Evolutionary conservation across 2,329 filamentous ascomycete species (phyloP).

Genomic region (Penicillium sp.): DNA sequence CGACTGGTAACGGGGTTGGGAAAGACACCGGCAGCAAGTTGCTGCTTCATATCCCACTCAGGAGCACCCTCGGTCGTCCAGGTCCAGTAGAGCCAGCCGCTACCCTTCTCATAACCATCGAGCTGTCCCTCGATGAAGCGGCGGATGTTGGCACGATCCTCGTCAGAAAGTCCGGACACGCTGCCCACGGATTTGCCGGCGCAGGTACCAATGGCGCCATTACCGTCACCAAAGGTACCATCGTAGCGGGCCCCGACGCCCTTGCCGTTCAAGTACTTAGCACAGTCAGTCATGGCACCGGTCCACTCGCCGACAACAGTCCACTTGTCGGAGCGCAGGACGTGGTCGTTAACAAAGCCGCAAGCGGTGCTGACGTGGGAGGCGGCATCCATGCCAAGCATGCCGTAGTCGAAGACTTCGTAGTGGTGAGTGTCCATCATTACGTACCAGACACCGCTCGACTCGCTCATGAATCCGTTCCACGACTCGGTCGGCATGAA

Average conservation of each 20-base stretch:
- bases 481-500: constrained; percentile 48
- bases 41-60: constrained; percentile 46
- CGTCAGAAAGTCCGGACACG: constrained; percentile 41
- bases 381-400: constrained; percentile 40
- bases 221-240: constrained; percentile 48
- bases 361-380: constrained; percentile 56
- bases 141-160: constrained; percentile 36
- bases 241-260: constrained; percentile 56
- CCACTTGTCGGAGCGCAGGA: constrained; percentile 56
- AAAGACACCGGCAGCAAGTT: constrained; percentile 45
- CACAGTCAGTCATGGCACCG: constrained; percentile 59
- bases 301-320: constrained; percentile 66
- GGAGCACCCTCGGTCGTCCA: constrained; percentile 48
- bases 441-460: constrained; percentile 45
- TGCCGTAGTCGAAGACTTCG: constrained; percentile 28
- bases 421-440: constrained; percentile 64
- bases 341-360: constrained; percentile 47
- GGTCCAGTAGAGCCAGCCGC: constrained; percentile 48
- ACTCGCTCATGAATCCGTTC: constrained; percentile 56
- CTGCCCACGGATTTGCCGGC: constrained; percentile 45
- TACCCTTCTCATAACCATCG: constrained; percentile 41
- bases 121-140: constrained; percentile 46
- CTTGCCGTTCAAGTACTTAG: constrained; percentile 52
- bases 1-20: constrained; percentile 40
- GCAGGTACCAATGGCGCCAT: constrained; percentile 51